These are phyloP conservation scores for Penicillium expansum DNA, from an alignment of 2,329 filamentous ascomycete genomes.

Conservation along the genomic window DNA sequence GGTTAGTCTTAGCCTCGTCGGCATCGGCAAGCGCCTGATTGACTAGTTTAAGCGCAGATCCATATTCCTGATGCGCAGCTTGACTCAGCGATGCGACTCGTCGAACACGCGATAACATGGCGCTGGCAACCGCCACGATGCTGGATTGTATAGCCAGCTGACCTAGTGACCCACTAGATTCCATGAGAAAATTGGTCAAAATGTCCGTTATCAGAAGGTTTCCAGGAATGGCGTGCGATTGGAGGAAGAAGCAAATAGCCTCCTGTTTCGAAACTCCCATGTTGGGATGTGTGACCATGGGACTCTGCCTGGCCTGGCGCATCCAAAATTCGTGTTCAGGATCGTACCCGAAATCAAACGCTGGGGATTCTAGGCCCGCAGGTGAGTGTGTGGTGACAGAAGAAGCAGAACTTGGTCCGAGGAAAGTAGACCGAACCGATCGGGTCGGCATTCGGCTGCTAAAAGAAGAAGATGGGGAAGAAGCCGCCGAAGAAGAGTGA, in stretches of 20 bases:
- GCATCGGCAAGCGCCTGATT: slow-evolving; percentile 34
- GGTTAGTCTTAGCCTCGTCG: slow-evolving; percentile 35
- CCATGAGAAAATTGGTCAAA: slow-evolving; percentile 21
- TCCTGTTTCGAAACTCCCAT: slow-evolving; percentile 28
- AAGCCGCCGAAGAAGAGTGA: neutral
- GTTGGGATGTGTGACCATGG: slow-evolving; percentile 21
- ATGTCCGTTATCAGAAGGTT: slow-evolving; percentile 24
- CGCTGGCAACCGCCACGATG: slow-evolving; percentile 58
- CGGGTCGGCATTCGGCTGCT: slow-evolving; percentile 10
- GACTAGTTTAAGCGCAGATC: slow-evolving; percentile 49
- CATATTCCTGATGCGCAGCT: slow-evolving; percentile 54
- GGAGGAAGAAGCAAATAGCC: slow-evolving; percentile 37
- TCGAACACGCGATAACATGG: slow-evolving; percentile 55
- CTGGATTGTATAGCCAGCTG: slow-evolving; percentile 42
- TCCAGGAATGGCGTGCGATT: slow-evolving; percentile 34
- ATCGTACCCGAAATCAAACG: slow-evolving; percentile 18
- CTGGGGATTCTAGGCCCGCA: slow-evolving; percentile 2
- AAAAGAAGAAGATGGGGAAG: slow-evolving; percentile 25
- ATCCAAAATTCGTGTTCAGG: slow-evolving; percentile 12
- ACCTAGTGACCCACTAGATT: slow-evolving; percentile 20
- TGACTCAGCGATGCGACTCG: slow-evolving; percentile 48
- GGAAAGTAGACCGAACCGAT: neutral
- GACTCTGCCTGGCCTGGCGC: slow-evolving; percentile 13
- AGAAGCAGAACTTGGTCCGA: slow-evolving; percentile 1
- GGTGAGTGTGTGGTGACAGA: slow-evolving; percentile 23